Percentiles rank a stretch among this genome's conserved stretches.
These are phyloP conservation scores for Cyberlindnera americana DNA, from an alignment of 805 yeast genomes.

Conservation along the genomic window DNA sequence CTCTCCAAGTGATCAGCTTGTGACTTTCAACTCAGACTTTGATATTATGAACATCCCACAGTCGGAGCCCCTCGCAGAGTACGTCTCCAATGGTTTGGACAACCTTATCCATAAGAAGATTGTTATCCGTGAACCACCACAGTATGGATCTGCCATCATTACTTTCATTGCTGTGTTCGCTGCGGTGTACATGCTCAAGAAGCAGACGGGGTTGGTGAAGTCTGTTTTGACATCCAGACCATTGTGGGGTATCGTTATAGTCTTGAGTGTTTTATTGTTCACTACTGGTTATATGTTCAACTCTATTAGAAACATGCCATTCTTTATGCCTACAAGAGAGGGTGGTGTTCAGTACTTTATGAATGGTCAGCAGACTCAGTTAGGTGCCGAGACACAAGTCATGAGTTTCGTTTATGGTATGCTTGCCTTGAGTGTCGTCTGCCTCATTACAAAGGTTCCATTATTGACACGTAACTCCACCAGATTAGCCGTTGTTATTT, in stretches of 20 bases:
- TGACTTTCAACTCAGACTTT: slow-evolving; percentile 29
- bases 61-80: slow-evolving; percentile 29
- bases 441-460: slow-evolving; percentile 58
- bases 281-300: slow-evolving; percentile 93
- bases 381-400: slow-evolving; percentile 87
- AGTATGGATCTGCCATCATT: slow-evolving; percentile 35
- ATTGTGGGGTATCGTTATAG: slow-evolving; percentile 69
- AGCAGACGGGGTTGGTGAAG: slow-evolving; percentile 33
- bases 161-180: slow-evolving; percentile 28
- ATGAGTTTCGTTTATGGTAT: slow-evolving; percentile 70
- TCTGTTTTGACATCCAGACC: slow-evolving; percentile 46
- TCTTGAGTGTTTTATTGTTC: slow-evolving; percentile 66
- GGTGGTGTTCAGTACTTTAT: slow-evolving; percentile 42
- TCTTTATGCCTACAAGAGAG: slow-evolving; percentile 42
- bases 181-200: slow-evolving; percentile 30
- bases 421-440: slow-evolving; percentile 56
- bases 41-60: slow-evolving; percentile 32
- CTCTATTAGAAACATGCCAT: slow-evolving; percentile 64
- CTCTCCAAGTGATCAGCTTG: slow-evolving; percentile 48
- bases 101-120: slow-evolving; percentile 23
- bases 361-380: slow-evolving; percentile 70
- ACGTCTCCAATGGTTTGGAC: slow-evolving; percentile 29
- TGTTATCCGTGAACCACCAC: slow-evolving; percentile 33
- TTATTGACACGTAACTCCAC: slow-evolving; percentile 40
- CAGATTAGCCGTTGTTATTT: slow-evolving; percentile 45